Base-by-base conservation (phyloP, 73 alveolate species). In the Stentor coeruleus region DNA sequence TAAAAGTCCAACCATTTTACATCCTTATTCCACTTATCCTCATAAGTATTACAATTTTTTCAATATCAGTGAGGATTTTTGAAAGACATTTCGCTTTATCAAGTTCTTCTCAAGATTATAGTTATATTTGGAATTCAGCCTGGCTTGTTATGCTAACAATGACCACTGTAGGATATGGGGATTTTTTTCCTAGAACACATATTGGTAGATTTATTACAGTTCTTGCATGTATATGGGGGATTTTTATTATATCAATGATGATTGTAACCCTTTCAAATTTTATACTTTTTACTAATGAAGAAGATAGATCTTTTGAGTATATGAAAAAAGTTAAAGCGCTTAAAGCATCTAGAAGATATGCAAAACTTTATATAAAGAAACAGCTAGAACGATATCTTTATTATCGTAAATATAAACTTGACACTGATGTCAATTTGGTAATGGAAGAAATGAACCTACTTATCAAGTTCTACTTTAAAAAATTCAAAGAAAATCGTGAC, bases 1-100 rank as follows among this genome's bases (percentile, higher is more conserved):
- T 93, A 15, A 93, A 93, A 81, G 98, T 91, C 76, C 84, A 91
- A 82, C 97, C 98, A 20, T 93, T 87, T 82, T 77, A 83, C 49
- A 74, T 88, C 37, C 87, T 93, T 0, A 38, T 81, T 20, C 42
- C 86, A 38, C 86, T 84, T 42, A 90, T 93, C 81, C 77, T 83
- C 36, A 87, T 91, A 40, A 85, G 90, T 39, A 77, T 93, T 14
- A 80, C 84, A 35, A 55, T 84, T 3, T 82, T 90, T 58, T 89
- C 90, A 33, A 40, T 28, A 37, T 81, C 89, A 1, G 66, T 89
- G 85, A 81, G 93, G 66, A 59, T 83, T 14, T 87, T 88, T 74
- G 95, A 89, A 87, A 87, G 93, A 81, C 86, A 87, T 33, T 87
- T 38, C 38, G 82, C 66, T 86, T 49, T 59, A 73, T 31, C 79